Percentiles rank a stretch among this genome's conserved stretches.
Evolutionary conservation across 257 asterid species (phyloP).

Genomic region (Solanum medicagineum): DNA sequence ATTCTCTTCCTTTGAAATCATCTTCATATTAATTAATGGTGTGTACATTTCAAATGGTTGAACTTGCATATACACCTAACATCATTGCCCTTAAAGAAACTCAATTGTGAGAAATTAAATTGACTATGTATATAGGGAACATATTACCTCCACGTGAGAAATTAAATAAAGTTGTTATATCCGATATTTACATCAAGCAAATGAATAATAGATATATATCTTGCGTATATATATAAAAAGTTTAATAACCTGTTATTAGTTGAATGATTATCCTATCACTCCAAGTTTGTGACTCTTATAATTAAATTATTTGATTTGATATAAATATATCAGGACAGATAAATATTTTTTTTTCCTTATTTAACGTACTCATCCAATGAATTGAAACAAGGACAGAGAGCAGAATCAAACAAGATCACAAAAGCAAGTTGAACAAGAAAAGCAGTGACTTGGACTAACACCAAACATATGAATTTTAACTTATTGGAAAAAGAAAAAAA

Average conservation of each 20-base stretch:
- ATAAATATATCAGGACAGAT: rapidly evolving
- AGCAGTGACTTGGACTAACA: neutral
- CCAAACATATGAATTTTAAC: neutral
- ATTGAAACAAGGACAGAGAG: neutral
- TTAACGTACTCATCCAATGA: neutral
- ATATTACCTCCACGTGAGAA: neutral
- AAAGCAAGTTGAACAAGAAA: neutral
- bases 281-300: neutral
- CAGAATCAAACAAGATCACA: neutral
- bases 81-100: neutral
- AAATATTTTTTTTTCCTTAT: neutral
- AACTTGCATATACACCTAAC: neutral
- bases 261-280: neutral
- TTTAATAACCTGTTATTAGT: neutral
- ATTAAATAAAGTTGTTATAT: neutral
- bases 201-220: neutral
- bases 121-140: neutral
- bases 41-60: neutral
- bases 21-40: neutral
- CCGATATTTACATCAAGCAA: neutral
- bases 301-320: neutral
- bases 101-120: neutral
- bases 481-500: neutral
- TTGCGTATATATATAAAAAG: neutral
- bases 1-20: neutral